Conservation (phyloP, 352 stramenopile species). For the Phytophthora citricola region DNA sequence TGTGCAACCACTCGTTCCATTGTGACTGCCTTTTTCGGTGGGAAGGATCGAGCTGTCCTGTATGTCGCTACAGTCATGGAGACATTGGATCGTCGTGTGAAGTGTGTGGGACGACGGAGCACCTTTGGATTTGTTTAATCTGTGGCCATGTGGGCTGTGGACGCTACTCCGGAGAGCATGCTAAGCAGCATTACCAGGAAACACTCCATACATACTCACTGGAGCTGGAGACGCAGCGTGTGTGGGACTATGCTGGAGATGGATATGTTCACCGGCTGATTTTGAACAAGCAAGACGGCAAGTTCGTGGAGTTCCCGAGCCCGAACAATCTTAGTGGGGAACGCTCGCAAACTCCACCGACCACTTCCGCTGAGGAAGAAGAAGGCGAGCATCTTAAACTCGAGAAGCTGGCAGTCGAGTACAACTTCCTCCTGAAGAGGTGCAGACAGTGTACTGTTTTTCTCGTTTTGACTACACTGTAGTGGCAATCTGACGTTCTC, state of each 20-base stretch:
- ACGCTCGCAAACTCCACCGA: conserved; percentile 70
- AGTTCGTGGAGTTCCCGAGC: conserved; percentile 96
- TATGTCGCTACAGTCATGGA: conserved; percentile 97
- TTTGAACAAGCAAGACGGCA: conserved; percentile 93
- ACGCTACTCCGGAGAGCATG: conserved; percentile 95
- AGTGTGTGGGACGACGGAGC: conserved; percentile 93
- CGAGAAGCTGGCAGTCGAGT: conserved; percentile 95
- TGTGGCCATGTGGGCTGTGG: conserved; percentile 97
- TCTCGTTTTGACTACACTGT: neutral
- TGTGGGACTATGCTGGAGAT: conserved; percentile 96
- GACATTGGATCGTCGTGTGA: conserved; percentile 94
- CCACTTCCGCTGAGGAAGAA: conserved; percentile 85
- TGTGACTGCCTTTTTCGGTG: conserved; percentile 95
- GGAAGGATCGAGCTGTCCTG: conserved; percentile 95
- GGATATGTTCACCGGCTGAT: conserved; percentile 90
- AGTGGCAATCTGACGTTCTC: neutral
- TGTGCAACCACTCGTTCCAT: conserved; percentile 99
- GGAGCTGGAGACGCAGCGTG: conserved; percentile 94
- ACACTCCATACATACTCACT: conserved; percentile 95
- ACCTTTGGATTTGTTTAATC: conserved; percentile 97
- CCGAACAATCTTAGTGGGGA: conserved; percentile 78
- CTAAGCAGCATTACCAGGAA: conserved; percentile 94
- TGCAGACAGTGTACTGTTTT: conserved; percentile 20
- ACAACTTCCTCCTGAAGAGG: conserved; percentile 96
- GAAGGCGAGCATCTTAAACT: conserved; percentile 95